A percentile compares a stretch with the other conserved stretches of the same genome.
These are phyloP conservation scores for Populus alba DNA, from an alignment of 345 rosid species.

Conservation along the genomic window DNA sequence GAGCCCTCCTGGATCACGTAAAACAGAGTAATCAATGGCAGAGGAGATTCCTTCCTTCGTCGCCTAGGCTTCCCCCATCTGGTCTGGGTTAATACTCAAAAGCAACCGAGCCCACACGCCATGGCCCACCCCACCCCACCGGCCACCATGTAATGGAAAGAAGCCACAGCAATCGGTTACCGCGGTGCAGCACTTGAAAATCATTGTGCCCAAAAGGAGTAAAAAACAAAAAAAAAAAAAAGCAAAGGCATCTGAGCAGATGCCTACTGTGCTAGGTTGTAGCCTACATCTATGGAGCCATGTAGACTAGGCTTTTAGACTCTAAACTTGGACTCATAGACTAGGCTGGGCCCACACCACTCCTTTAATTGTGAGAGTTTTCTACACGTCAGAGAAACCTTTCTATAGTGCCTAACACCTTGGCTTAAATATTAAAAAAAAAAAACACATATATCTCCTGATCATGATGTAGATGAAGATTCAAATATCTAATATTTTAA, in stretches of 20 bases:
- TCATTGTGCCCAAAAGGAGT: no score
- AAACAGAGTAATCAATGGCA: background rate
- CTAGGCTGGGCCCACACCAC: slow-evolving; percentile 4
- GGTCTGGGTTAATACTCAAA: background rate
- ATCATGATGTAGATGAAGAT: no score
- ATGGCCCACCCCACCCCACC: no score
- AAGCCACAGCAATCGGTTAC: no score
- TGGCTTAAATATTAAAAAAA: background rate
- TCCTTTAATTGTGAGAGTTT: background rate
- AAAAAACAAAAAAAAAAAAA: background rate
- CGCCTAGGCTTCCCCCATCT: background rate
- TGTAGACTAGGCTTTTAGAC: slow-evolving; percentile 2
- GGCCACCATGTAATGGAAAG: no score
- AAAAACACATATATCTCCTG: no score
- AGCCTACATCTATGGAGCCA: background rate
- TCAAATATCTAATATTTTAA: no score
- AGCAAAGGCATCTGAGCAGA: background rate
- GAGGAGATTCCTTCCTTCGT: background rate
- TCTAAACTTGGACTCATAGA: background rate
- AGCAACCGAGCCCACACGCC: no score
- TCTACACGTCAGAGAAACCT: background rate
- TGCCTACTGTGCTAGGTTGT: background rate
- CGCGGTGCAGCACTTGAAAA: no score
- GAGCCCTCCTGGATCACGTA: no score
- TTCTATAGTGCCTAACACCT: slow-evolving; percentile 1